Evolutionary conservation across 2,329 filamentous ascomycete genomes (phyloP).

Genomic region (Aspergillus pseudotamarii): DNA sequence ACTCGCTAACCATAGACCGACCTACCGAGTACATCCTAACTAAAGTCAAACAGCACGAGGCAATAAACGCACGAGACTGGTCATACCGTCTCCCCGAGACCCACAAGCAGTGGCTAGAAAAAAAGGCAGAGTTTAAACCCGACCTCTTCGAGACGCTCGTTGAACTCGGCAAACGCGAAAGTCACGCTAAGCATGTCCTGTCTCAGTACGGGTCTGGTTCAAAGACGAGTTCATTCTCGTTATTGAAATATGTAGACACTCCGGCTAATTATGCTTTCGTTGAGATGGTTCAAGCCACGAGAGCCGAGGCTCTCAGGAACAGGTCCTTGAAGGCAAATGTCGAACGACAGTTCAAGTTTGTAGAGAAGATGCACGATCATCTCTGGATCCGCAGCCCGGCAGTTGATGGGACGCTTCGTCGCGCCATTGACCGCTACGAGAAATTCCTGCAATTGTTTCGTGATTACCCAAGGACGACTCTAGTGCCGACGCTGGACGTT

Average conservation of each 20-base stretch:
- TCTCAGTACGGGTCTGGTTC: not conserved
- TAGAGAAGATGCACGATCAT: conserved; percentile 69
- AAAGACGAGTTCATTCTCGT: not conserved
- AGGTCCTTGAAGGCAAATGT: conserved; percentile 40
- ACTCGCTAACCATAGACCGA: not conserved
- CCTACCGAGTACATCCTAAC: not conserved
- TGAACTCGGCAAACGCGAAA: not conserved
- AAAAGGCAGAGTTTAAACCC: not conserved
- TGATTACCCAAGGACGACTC: conserved; percentile 34
- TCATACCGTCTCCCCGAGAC: conserved; percentile 7
- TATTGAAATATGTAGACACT: not conserved
- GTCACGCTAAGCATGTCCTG: not conserved
- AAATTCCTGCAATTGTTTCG: conserved; percentile 49
- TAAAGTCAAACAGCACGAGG: conserved; percentile 11
- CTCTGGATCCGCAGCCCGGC: conserved; percentile 78
- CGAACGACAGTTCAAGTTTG: conserved; percentile 45
- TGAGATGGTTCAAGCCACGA: not conserved
- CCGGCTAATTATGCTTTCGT: not conserved
- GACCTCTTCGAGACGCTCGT: conserved; percentile 11
- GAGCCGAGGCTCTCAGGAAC: not conserved
- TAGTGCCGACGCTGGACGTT: conserved; percentile 38
- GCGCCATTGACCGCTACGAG: conserved; percentile 57
- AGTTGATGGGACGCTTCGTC: conserved; percentile 62
- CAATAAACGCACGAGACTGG: conserved; percentile 17
- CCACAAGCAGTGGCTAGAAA: conserved; percentile 6